Evolutionary conservation across 2,329 filamentous ascomycete genomes (phyloP).

Genomic region (Fusarium lateritium): DNA sequence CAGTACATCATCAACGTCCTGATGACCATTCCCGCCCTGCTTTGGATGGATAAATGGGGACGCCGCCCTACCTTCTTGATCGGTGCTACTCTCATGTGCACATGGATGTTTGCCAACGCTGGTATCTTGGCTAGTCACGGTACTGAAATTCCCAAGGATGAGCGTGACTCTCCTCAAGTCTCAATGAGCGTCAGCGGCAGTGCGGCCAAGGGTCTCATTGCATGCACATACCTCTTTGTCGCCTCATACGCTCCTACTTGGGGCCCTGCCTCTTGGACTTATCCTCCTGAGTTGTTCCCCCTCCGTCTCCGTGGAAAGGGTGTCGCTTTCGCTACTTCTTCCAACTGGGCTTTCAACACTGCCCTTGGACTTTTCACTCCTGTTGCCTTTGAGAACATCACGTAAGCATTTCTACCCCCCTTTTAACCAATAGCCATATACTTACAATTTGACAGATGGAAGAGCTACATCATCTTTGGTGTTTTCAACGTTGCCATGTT

Average conservation of each 20-base stretch:
- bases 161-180: constrained; percentile 60
- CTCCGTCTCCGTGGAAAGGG: constrained; percentile 65
- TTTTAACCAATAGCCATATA: not conserved
- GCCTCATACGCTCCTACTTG: constrained; percentile 63
- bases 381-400: constrained; percentile 47
- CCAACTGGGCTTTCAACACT: constrained; percentile 60
- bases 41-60: constrained; percentile 83
- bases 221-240: constrained; percentile 76
- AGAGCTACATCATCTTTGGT: constrained; percentile 41
- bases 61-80: constrained; percentile 77
- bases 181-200: constrained; percentile 64
- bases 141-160: constrained; percentile 57
- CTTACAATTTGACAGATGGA: constrained; percentile 17
- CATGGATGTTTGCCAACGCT: constrained; percentile 70
- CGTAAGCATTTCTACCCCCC: constrained; percentile 1
- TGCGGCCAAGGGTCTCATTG: constrained; percentile 74
- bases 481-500: constrained; percentile 44
- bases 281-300: constrained; percentile 70
- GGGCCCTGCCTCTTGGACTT: constrained; percentile 67
- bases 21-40: constrained; percentile 82
- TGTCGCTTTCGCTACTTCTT: constrained; percentile 65
- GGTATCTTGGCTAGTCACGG: constrained; percentile 66
- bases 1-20: constrained; percentile 82
- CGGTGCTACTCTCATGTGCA: constrained; percentile 76
- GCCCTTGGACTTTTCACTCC: constrained; percentile 55